Evolutionary conservation across 805 yeast species (phyloP).

Genomic region (Candida railenensis): DNA sequence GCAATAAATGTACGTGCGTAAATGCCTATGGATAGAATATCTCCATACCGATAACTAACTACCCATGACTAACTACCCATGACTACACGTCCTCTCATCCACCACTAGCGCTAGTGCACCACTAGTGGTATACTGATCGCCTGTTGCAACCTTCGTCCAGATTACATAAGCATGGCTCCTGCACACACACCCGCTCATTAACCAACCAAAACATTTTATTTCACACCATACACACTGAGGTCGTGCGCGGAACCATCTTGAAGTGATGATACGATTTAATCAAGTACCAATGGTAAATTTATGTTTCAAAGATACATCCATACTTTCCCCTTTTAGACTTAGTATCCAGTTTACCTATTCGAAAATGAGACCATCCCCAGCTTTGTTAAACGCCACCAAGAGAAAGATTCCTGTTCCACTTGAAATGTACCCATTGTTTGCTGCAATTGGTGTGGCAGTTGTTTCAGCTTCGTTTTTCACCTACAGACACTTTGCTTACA

Average conservation of each 20-base stretch:
- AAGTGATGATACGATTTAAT: conserved; percentile 7
- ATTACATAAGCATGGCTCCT: not conserved
- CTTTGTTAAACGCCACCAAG: conserved; percentile 41
- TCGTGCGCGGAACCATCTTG: conserved; percentile 2
- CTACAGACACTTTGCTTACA: conserved; percentile 48
- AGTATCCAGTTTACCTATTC: not conserved
- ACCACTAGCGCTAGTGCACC: too few species aligned
- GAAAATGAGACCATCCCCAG: conserved; percentile 38
- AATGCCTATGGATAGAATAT: too few species aligned
- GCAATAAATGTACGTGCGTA: too few species aligned
- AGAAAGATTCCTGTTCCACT: conserved; percentile 31
- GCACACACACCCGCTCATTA: conserved; percentile 7
- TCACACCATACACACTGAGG: not conserved
- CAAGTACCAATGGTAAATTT: too few species aligned
- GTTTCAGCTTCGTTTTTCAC: conserved; percentile 40
- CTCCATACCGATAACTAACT: too few species aligned
- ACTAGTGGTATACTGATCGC: too few species aligned
- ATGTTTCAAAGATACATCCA: too few species aligned
- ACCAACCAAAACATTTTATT: conserved; percentile 13
- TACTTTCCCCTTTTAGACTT: not conserved
- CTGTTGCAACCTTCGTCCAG: conserved; percentile 2
- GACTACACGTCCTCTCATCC: not conserved
- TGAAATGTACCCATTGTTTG: conserved; percentile 48
- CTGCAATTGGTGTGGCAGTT: conserved; percentile 42
- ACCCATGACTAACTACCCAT: too few species aligned